Evolutionary conservation across 257 asterid species (phyloP), one percentile per base, ranked within the genome.

Genomic region (Jacaranda copaia): DNA sequence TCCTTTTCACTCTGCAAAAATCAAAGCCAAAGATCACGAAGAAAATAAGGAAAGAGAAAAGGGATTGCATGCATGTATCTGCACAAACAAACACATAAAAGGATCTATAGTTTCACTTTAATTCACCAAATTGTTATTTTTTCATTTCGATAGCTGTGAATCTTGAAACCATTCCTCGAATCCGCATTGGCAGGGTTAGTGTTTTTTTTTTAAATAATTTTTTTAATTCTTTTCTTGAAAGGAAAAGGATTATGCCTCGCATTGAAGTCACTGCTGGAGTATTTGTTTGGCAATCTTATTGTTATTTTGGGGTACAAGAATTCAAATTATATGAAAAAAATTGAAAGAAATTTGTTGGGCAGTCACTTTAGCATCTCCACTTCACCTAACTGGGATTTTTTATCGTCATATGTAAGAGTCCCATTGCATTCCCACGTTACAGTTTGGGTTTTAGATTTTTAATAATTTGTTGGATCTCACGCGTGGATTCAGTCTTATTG

Each of bases 311-410:
- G 74, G 77, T 43, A 70, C 63, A 18, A 58, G 76, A 70, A 63
- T 71, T 68, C 11, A 53, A 63, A 81, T 79, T 79, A 16, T 59
- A 79, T 51, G 63, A 12, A 66, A 76, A 76, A 32, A 77, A 18
- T 79, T 72, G 78, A 36, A 80, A 35, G 51, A 53, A 79, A 81
- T 85, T 86, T 85, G 98, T 84, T 93, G 89, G 78, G 80, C 79
- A 64, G 96, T 93, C 92, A 81, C 75, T 89, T 79, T 83, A 75
- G 73, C 64, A 75, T 78, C 77, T 73, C 92, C 89, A 91, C 89
- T 86, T 83, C 68, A 93, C 98, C 91, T 89, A 87, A 88, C 91
- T 68, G 67, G 40, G 77, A 56, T 63, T 55, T 16, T n/a, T 42
- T 53, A 12, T 78, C 48, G 43, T 19, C 70, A 40, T 77, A 78